phyloP scores from a whole-genome alignment of 2,329 filamentous ascomycete genomes.

The Herpotrichia juniperi region DNA sequence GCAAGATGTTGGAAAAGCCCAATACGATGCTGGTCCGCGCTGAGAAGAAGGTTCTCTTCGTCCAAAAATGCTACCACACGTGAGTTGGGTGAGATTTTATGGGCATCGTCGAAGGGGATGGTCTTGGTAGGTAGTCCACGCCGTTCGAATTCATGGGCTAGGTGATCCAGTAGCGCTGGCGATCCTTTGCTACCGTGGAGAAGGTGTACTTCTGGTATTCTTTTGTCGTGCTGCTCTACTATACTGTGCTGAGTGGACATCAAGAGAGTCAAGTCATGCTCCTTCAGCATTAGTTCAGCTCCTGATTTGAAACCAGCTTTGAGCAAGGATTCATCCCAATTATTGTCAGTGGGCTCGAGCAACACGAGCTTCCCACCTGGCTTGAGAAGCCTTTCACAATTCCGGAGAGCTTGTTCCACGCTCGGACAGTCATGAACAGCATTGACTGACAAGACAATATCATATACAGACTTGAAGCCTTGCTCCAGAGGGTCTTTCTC shows the following conservation, averaged over 20 bases:
- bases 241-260: background rate
- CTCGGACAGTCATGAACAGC: slow-evolving; percentile 18
- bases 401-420: slow-evolving; percentile 21
- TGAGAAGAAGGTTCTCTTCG: slow-evolving; percentile 9
- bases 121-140: slow-evolving; percentile 4
- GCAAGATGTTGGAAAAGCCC: slow-evolving; percentile 11
- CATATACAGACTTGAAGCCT: slow-evolving; percentile 18
- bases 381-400: slow-evolving; percentile 30
- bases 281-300: background rate
- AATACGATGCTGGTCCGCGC: slow-evolving; percentile 2
- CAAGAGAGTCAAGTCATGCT: background rate
- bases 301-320: background rate
- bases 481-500: slow-evolving; percentile 13
- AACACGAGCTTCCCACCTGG: slow-evolving; percentile 56
- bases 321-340: slow-evolving; percentile 26
- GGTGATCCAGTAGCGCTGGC: slow-evolving; percentile 6
- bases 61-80: slow-evolving; percentile 13
- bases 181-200: slow-evolving; percentile 5
- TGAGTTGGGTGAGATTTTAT: background rate
- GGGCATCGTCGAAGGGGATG: background rate
- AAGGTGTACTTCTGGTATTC: background rate
- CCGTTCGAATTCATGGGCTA: slow-evolving; percentile 7
- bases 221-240: background rate
- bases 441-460: slow-evolving; percentile 22
- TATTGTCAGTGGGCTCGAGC: slow-evolving; percentile 40